Base-by-base conservation (phyloP, 2,329 filamentous ascomycete species). In the Aphanoascus verrucosus region DNA sequence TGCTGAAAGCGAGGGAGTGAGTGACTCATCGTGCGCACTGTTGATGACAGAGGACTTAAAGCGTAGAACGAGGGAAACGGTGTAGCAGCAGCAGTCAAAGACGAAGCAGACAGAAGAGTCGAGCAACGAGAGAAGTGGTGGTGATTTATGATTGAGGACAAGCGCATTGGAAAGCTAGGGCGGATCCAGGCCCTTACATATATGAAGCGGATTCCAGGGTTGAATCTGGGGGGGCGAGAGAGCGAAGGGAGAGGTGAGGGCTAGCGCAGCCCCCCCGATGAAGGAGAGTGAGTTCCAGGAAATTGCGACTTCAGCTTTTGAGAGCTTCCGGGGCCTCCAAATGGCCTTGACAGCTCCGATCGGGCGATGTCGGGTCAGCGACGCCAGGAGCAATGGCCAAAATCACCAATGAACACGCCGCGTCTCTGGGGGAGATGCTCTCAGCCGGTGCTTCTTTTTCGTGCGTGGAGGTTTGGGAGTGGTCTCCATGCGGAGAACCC, bases 1-100 rank as follows among this genome's bases (percentile, higher is more conserved):
- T 69, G 63, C 51, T 63, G 66, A 57, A 64, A 59, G 55, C 63
- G 55, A 48, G 51, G 41, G 15, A 49, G 40, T 14, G 34, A 44
- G 19, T 57, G 55, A 57, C 49, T 55, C 57, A 58, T 58, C 1
- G 38, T 53, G 51, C 35, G 31, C 11, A 23, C n/a, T 41, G 38
- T 35, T n/a, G 47, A 54, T 37, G 17, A 12, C 19, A 47, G 28
- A 15, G 53, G 37, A 19, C 28, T 14, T 5, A 20, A 28, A 17
- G 43, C 32, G 4, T 34, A 35, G 42, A 15, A n/a, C 19, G 20
- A 19, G 32, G 55, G 34, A 44, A 6, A 34, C 20, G 11, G 14
- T 44, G 31, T 20, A n/a, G 43, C 44, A 51, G 15, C 38, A 31
- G 14, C 19, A 35, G 17, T n/a, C 37, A 12, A 50, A 23, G 52